Conservation (phyloP, 2,329 filamentous ascomycete genomes). For the Monilinia vaccinii-corymbosi region DNA sequence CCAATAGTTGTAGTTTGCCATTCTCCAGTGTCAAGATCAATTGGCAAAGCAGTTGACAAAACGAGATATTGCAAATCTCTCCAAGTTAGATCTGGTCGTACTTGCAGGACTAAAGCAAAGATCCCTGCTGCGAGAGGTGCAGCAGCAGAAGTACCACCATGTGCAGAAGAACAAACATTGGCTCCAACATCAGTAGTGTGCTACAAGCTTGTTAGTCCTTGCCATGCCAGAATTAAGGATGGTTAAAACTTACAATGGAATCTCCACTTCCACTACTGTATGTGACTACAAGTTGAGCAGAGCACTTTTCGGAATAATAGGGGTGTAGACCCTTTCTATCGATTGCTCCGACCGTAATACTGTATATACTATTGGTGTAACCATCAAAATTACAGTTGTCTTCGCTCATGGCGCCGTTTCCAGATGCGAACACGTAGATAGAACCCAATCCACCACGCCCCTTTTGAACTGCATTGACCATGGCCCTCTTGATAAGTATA, state of each 20-base stretch:
- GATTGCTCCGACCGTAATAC: constrained; percentile 90
- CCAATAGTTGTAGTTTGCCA: constrained; percentile 78
- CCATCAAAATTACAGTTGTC: constrained; percentile 99
- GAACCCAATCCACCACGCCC: constrained; percentile 77
- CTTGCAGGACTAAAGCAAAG: constrained; percentile 77
- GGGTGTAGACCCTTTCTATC: constrained; percentile 82
- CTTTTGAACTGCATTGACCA: constrained; percentile 85
- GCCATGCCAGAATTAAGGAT: neutral
- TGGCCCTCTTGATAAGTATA: constrained; percentile 77
- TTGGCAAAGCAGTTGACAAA: constrained; percentile 71
- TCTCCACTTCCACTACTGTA: constrained; percentile 89
- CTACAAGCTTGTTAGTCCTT: constrained; percentile 30
- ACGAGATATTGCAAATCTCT: constrained; percentile 90
- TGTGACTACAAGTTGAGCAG: constrained; percentile 88
- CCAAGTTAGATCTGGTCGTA: constrained; percentile 83
- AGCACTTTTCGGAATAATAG: constrained; percentile 94
- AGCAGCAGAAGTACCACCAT: constrained; percentile 92
- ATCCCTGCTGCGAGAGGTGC: constrained; percentile 89
- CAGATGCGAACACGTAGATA: constrained; percentile 93
- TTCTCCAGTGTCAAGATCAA: constrained; percentile 63
- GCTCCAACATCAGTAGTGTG: constrained; percentile 92
- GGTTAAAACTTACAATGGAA: constrained; percentile 53
- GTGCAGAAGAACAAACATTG: constrained; percentile 68
- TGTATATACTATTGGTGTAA: constrained; percentile 99
- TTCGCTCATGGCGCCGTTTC: constrained; percentile 76